These are phyloP conservation scores for Shiraia bambusicola DNA, from an alignment of 2,329 filamentous ascomycete species.

Conservation along the genomic window DNA sequence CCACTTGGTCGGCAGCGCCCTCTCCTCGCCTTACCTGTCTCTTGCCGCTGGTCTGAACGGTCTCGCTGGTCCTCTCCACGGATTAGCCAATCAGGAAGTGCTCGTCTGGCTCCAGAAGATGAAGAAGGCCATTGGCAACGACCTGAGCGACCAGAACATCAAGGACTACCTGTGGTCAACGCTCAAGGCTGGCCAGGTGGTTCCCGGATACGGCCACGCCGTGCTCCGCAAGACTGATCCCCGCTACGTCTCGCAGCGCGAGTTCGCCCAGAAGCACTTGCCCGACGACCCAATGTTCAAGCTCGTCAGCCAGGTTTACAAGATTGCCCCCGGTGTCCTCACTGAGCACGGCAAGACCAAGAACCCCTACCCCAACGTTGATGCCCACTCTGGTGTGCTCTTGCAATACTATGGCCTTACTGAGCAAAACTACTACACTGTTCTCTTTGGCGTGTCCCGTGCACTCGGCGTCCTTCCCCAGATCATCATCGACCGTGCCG, in stretches of 20 bases:
- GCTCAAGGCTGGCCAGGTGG: conserved; percentile 91
- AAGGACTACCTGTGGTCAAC: conserved; percentile 99
- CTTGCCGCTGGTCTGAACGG: conserved; percentile 96
- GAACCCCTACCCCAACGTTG: conserved; percentile 99
- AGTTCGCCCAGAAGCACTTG: conserved; percentile 91
- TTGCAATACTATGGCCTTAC: conserved; percentile 99
- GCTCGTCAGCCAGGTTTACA: conserved; percentile 99
- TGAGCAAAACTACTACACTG: conserved; percentile 99
- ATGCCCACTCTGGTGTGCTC: conserved; percentile 97
- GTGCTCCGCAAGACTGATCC: conserved; percentile 99
- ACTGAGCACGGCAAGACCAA: conserved; percentile 99
- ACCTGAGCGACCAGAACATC: conserved; percentile 94
- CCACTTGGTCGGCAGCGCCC: conserved; percentile 92
- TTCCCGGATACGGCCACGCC: conserved; percentile 97
- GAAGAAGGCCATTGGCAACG: conserved; percentile 92
- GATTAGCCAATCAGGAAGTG: conserved; percentile 99
- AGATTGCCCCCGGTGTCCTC: conserved; percentile 96
- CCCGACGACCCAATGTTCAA: conserved; percentile 99
- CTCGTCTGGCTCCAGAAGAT: conserved; percentile 99
- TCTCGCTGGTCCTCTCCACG: conserved; percentile 96
- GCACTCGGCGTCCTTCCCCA: conserved; percentile 98
- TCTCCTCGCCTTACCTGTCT: conserved; percentile 97
- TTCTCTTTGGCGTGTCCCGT: conserved; percentile 97
- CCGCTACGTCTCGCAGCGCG: conserved; percentile 96
- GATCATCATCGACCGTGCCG: conserved; percentile 98